Conservation (phyloP, 306 rosid species). For the Castanea sativa region DNA sequence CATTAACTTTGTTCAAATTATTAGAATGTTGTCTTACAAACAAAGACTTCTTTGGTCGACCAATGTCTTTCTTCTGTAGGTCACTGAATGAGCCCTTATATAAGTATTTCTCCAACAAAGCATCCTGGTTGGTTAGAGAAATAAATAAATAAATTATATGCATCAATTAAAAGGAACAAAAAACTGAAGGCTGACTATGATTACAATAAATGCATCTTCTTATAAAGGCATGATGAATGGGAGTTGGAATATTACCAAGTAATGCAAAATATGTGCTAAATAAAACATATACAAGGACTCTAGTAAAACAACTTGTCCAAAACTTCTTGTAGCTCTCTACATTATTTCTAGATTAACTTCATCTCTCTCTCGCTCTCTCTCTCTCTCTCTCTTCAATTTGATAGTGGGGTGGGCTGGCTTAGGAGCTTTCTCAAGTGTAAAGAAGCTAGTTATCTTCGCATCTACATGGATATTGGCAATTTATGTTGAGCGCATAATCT, state of each 20-base stretch:
- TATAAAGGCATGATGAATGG: no score
- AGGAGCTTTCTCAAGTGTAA: no score
- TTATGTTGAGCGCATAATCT: no score
- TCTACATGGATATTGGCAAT: no score
- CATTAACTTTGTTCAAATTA: background rate
- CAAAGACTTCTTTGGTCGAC: slow-evolving; percentile 60
- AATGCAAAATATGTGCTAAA: background rate
- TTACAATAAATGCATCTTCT: background rate
- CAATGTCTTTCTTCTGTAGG: slow-evolving; percentile 36
- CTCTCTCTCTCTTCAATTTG: no score
- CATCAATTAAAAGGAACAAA: background rate
- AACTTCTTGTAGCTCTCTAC: no score
- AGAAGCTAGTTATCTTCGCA: no score
- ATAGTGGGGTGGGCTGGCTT: no score
- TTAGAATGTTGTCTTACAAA: slow-evolving; percentile 38
- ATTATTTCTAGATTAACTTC: no score
- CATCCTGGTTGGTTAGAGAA: slow-evolving; percentile 53
- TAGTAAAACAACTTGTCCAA: no score
- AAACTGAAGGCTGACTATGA: background rate
- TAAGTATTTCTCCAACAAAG: slow-evolving; percentile 59
- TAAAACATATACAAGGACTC: background rate
- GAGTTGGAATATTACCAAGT: no score
- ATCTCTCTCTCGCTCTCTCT: no score
- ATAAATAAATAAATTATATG: background rate
- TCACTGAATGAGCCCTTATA: slow-evolving; percentile 59